Percentiles rank a stretch among this genome's conserved stretches.
Evolutionary conservation across 129 eudicot genomes (phyloP).

Genomic region (Erigeron canadensis): DNA sequence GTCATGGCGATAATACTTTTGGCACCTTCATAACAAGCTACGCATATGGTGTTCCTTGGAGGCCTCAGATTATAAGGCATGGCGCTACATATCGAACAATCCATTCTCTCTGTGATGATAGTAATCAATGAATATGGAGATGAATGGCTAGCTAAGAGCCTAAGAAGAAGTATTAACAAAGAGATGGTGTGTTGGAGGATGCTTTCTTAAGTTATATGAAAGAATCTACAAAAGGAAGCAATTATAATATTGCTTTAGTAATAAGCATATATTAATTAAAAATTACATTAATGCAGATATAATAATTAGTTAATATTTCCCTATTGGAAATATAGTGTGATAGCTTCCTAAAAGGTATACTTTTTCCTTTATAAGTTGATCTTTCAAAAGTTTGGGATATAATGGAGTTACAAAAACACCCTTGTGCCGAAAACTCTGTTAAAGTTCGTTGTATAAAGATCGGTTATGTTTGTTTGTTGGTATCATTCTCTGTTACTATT

Average conservation of each 20-base stretch:
- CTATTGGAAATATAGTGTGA: slow-evolving; percentile 17
- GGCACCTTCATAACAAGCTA: slow-evolving; percentile 93
- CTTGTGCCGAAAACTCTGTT: slow-evolving; percentile 9
- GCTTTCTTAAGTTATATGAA: slow-evolving; percentile 35
- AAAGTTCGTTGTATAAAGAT: not conserved
- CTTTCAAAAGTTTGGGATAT: slow-evolving; percentile 3
- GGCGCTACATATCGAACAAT: slow-evolving; percentile 82
- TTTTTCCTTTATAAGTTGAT: not conserved
- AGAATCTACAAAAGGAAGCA: slow-evolving; percentile 44
- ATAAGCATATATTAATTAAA: slow-evolving; percentile 42
- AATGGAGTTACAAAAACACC: slow-evolving; percentile 27
- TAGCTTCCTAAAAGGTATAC: slow-evolving; percentile 23
- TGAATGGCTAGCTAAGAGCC: not conserved
- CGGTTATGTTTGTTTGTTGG: not conserved
- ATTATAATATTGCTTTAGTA: slow-evolving; percentile 45
- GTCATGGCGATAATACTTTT: slow-evolving; percentile 74
- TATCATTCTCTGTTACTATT: too few relatives aligned
- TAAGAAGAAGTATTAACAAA: slow-evolving; percentile 28
- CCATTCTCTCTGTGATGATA: slow-evolving; percentile 60
- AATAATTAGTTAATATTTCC: slow-evolving; percentile 34
- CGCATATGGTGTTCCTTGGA: slow-evolving; percentile 90
- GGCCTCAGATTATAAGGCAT: slow-evolving; percentile 93
- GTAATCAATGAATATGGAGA: slow-evolving; percentile 24
- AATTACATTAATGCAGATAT: slow-evolving; percentile 26
- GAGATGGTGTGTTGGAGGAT: slow-evolving; percentile 34